Conservation (phyloP, 768 basidiomycete species). For the Boletus subcaerulescens region DNA sequence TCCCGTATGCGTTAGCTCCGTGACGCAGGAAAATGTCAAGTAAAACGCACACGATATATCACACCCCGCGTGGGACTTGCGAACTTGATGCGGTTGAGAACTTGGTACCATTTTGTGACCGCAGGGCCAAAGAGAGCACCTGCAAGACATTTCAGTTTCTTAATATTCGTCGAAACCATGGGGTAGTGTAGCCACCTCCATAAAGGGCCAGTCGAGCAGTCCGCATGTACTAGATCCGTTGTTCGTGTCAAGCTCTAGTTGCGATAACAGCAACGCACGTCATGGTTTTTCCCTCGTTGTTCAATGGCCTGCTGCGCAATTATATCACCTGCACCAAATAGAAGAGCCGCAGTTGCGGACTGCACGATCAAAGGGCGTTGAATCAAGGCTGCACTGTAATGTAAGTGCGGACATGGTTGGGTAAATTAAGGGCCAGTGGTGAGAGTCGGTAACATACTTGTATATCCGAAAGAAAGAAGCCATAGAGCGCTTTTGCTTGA, state of each 20-base stretch:
- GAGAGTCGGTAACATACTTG: constrained; percentile 31
- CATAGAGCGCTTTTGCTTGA: constrained; percentile 28
- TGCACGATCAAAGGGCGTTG: constrained; percentile 63
- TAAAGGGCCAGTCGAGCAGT: constrained; percentile 69
- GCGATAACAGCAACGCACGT: constrained; percentile 45
- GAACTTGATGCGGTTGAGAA: constrained; percentile 71
- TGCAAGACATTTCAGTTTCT: constrained; percentile 13
- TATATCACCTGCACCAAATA: constrained; percentile 75
- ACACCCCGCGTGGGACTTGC: constrained; percentile 54
- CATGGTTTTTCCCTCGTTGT: constrained; percentile 65
- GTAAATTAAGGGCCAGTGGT: neutral
- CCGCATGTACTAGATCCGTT: constrained; percentile 44
- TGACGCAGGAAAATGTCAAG: neutral
- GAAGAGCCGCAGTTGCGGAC: constrained; percentile 58
- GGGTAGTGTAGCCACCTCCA: constrained; percentile 47
- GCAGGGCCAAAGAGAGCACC: constrained; percentile 77
- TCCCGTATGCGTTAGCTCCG: neutral
- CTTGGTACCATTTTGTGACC: constrained; percentile 78
- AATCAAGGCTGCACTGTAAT: constrained; percentile 52
- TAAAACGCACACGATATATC: constrained; percentile 53
- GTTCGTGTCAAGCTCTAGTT: neutral
- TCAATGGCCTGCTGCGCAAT: constrained; percentile 88
- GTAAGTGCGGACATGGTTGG: constrained; percentile 3
- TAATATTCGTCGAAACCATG: neutral
- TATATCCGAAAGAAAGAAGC: constrained; percentile 44